These are phyloP conservation scores for Leccinum pachyderme DNA, from an alignment of 1,284 basidiomycete species.

Conservation along the genomic window DNA sequence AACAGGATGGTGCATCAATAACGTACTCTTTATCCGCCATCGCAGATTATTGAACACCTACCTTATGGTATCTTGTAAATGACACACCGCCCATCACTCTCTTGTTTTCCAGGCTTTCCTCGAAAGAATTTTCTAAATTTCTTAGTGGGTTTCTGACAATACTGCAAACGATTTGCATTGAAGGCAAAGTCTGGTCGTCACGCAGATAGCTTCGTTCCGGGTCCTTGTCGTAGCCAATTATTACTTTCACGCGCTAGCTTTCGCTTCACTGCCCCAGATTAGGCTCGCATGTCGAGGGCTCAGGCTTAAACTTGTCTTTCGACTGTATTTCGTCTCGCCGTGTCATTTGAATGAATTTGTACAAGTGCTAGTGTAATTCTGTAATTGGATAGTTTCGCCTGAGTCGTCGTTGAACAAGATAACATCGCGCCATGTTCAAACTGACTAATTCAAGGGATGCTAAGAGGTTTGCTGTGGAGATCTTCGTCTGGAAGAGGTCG, in stretches of 20 bases:
- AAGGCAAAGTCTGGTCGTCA: not conserved
- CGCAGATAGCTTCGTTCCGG: not conserved
- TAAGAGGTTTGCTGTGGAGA: not conserved
- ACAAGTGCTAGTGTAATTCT: not conserved
- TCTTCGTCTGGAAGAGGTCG: not conserved
- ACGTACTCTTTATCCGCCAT: not conserved
- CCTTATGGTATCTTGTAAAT: too few relatives aligned
- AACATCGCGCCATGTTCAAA: not conserved
- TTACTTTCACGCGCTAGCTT: constrained; percentile 6
- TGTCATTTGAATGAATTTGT: not conserved
- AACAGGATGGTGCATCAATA: not conserved
- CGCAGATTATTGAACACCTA: not conserved
- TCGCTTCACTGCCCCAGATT: not conserved
- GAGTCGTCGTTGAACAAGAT: not conserved
- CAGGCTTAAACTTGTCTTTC: not conserved
- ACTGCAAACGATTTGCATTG: not conserved
- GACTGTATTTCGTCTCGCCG: not conserved
- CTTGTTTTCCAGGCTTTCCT: not conserved
- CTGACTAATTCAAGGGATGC: not conserved
- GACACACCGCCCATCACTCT: too few relatives aligned
- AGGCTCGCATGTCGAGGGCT: too few relatives aligned
- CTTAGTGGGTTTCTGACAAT: constrained; percentile 1
- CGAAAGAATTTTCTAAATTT: not conserved
- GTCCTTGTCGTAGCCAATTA: not conserved
- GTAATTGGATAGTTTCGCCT: not conserved